A percentile compares a stretch with the other conserved stretches of the same genome.
Evolutionary conservation across 2,329 filamentous ascomycete genomes (phyloP).

Genomic region (Apiospora kogelbergensis): DNA sequence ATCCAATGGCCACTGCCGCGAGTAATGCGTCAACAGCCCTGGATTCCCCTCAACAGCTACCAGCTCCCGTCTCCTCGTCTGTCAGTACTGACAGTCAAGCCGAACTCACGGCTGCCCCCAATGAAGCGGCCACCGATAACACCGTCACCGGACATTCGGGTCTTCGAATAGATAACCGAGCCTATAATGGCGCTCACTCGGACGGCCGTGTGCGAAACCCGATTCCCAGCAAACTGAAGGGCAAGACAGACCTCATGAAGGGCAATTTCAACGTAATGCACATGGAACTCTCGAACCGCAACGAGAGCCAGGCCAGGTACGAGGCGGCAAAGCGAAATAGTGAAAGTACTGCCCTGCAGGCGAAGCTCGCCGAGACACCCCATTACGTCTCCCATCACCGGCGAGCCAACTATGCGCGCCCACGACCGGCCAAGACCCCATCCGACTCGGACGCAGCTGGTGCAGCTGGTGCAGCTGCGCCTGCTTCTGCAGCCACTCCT

Average conservation of each 20-base stretch:
- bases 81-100: not conserved
- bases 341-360: constrained; percentile 59
- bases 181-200: constrained; percentile 23
- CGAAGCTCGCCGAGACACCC: constrained; percentile 53
- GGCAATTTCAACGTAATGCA: constrained; percentile 66
- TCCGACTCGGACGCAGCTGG: constrained; percentile 3
- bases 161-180: constrained; percentile 15
- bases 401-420: constrained; percentile 35
- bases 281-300: constrained; percentile 49
- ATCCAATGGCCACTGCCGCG: constrained; percentile 10
- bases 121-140: not conserved
- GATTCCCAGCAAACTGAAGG: constrained; percentile 62
- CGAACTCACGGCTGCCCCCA: not conserved
- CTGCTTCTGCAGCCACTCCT: constrained; percentile 9
- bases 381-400: constrained; percentile 52
- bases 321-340: constrained; percentile 61
- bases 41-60: not conserved
- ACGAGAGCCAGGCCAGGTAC: constrained; percentile 48
- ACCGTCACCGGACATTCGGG: constrained; percentile 10
- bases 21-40: constrained; percentile 8
- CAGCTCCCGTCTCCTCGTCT: not conserved
- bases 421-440: constrained; percentile 18
- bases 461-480: constrained; percentile 11
- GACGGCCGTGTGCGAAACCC: constrained; percentile 57
- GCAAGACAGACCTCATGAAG: constrained; percentile 54